Conservation (phyloP, 495 filamentous ascomycete genomes). For the Halenospora varia region DNA sequence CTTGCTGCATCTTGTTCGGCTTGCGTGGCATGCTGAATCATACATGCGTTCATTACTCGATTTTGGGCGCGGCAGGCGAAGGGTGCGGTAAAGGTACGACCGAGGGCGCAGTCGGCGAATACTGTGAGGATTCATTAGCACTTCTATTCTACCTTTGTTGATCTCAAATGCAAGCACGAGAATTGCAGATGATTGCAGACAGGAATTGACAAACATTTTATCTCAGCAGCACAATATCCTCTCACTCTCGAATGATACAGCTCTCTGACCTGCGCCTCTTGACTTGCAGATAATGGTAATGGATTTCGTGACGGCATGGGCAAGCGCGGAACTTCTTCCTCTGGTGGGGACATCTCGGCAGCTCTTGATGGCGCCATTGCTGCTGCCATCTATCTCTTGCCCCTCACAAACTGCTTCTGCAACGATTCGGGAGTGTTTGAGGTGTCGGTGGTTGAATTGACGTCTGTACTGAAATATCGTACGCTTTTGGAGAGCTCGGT, state of each 20-base stretch:
- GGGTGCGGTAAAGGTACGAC: constrained; percentile 77
- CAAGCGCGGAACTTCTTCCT: constrained; percentile 29
- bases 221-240: constrained; percentile 72
- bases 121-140: constrained; percentile 5
- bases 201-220: constrained; percentile 67
- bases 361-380: constrained; percentile 21
- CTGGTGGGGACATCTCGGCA: background rate
- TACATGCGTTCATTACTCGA: constrained; percentile 87
- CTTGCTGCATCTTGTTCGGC: constrained; percentile 83
- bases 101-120: constrained; percentile 80
- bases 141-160: background rate
- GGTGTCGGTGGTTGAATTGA: too few relatives aligned
- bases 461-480: background rate
- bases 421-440: too few relatives aligned
- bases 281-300: constrained; percentile 83
- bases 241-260: constrained; percentile 87
- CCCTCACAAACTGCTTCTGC: constrained; percentile 8
- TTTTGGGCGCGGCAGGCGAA: constrained; percentile 79
- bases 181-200: constrained; percentile 8
- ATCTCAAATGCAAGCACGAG: too few relatives aligned
- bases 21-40: constrained; percentile 78
- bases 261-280: constrained; percentile 87
- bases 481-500: background rate
- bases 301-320: constrained; percentile 72
- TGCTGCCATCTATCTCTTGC: too few relatives aligned